Base-by-base conservation (phyloP, 805 yeast genomes). In the Yamadazyma nakazawae region DNA sequence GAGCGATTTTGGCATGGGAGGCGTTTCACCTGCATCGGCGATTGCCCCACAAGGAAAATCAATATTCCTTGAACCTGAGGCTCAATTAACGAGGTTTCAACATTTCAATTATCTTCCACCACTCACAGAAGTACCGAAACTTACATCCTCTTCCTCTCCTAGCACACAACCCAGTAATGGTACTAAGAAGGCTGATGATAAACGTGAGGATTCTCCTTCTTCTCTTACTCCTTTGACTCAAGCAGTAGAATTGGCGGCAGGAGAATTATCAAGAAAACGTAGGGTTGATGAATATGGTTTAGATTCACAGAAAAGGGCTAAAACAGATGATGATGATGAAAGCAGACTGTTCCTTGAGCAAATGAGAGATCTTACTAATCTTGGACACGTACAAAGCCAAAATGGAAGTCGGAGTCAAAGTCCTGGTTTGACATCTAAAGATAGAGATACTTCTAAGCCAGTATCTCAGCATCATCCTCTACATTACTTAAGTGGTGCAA, bases 101-200 rank as follows among this genome's bases (percentile, higher is more conserved):
- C 94, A 85, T 67, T 85, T 85, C 69, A 85, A 84, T 60, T 84
- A 83, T 55, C 64, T 85, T 21, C 88, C 91, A 12, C 85, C 90
- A 1, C 61, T 78, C 51, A 80, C 85, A 5, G 85, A 82, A 50
- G 85, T 81, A 41, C 94, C 92, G 0, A 84, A 81, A 54, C 63
- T 85, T 37, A 82, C 74, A 18, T 81, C 88, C 1, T 81, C 87
- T 0, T 70, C 67, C 21, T 62, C 78, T 3, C 49, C 49, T 3
- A 37, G 32, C 5, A 38, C 21, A 3, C 26, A 34, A 12, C 21
- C 42, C 30, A 9, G 19, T 18, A 36, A 40, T 31, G 38, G 39
- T 14, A 48, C 35, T 8, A 35, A 42, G n/a, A 67, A 64, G 38
- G 77, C 72, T 35, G 66, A 75, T 13, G 79, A 78, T 53, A 56